Percentiles rank a stretch among this genome's conserved stretches.
Conservation (phyloP, 2,329 filamentous ascomycete genomes). For the Pyrenophora seminiperda region DNA sequence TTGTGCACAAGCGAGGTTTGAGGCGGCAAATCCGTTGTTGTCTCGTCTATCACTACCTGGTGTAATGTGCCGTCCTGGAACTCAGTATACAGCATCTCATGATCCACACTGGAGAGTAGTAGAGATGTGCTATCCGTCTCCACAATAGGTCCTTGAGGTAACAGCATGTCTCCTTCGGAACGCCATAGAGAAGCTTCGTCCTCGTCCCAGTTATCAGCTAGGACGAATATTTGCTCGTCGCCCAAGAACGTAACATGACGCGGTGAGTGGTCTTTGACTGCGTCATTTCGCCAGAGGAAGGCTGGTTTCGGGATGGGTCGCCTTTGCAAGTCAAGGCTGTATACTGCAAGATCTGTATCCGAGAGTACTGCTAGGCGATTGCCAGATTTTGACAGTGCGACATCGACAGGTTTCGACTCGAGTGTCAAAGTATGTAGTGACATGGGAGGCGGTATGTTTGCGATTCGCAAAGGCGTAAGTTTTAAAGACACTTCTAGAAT, state of each 20-base stretch:
- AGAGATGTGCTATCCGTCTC: conserved; percentile 31
- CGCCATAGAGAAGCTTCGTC: conserved; percentile 39
- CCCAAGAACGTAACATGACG: conserved; percentile 57
- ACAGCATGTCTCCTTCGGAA: conserved; percentile 25
- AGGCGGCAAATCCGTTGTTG: conserved; percentile 17
- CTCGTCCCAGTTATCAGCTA: conserved; percentile 43
- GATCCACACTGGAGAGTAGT: conserved; percentile 31
- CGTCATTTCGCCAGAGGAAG: conserved; percentile 50
- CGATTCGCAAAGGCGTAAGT: conserved; percentile 80
- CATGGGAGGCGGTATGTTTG: conserved; percentile 93
- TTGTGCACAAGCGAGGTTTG: conserved; percentile 26
- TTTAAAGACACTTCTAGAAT: conserved; percentile 64
- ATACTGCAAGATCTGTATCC: conserved; percentile 68
- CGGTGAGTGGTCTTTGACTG: conserved; percentile 25
- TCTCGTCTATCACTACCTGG: conserved; percentile 17
- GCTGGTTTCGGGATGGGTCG: conserved; percentile 53
- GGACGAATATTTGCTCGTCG: conserved; percentile 45
- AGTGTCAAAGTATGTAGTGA: conserved; percentile 74
- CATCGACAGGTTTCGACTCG: conserved; percentile 69
- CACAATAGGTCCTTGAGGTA: conserved; percentile 29
- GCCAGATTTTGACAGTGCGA: conserved; percentile 64
- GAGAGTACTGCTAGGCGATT: conserved; percentile 72
- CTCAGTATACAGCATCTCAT: conserved; percentile 28
- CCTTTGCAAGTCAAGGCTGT: conserved; percentile 68
- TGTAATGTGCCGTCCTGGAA: conserved; percentile 32